Percentiles rank a stretch among this genome's conserved stretches.
Evolutionary conservation across 2,329 filamentous ascomycete species (phyloP).

Genomic region (Diaporthe sp.): DNA sequence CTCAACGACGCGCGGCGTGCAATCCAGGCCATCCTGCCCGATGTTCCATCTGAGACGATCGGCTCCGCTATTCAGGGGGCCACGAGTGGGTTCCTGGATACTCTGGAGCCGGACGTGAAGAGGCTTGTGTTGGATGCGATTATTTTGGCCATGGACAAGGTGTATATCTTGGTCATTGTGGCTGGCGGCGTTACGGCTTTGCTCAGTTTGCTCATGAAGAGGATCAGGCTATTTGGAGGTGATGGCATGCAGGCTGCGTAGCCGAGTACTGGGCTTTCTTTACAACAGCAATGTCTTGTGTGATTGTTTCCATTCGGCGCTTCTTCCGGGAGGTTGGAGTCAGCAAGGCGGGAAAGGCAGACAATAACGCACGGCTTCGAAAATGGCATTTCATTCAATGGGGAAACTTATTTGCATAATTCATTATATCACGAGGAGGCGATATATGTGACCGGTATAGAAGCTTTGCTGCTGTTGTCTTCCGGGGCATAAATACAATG

Average conservation of each 20-base stretch:
- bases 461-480: too few species aligned
- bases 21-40: constrained; percentile 28
- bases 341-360: too few species aligned
- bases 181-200: not conserved
- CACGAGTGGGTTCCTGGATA: constrained; percentile 29
- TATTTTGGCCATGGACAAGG: not conserved
- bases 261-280: too few species aligned
- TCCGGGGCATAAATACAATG: too few species aligned
- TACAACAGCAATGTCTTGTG: too few species aligned
- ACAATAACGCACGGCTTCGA: too few species aligned
- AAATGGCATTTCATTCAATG: too few species aligned
- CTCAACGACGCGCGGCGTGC: constrained; percentile 42
- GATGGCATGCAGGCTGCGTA: not conserved
- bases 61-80: constrained; percentile 24
- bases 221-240: not conserved
- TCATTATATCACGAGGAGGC: too few species aligned
- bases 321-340: too few species aligned
- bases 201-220: constrained; percentile 19
- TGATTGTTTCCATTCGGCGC: too few species aligned
- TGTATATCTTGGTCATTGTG: constrained; percentile 7
- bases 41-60: constrained; percentile 13
- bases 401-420: too few species aligned
- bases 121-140: constrained; percentile 7
- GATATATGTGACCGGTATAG: too few species aligned
- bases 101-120: not conserved